Evolutionary conservation across 352 stramenopile species (phyloP), one percentile per base, ranked within the genome.

Genomic region (Peronospora destructor): DNA sequence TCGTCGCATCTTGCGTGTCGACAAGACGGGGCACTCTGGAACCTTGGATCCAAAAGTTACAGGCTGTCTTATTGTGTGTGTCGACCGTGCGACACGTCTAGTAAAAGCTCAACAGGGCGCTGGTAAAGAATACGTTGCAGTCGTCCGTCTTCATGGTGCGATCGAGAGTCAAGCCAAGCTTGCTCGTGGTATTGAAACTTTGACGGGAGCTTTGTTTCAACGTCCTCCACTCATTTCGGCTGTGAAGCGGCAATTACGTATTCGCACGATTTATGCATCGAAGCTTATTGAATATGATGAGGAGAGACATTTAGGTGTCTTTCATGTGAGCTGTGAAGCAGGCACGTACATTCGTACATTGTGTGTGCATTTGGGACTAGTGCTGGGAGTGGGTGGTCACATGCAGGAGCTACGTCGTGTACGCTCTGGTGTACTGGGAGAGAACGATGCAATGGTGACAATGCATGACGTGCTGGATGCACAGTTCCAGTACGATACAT

Each of bases 401-500:
- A 99, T 99, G 97, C 95, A 99, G 66, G 97, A 99, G 73, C 77
- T 99, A 17, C 84, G 97, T 44, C 90, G 97, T 59, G 95, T 99
- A 30, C 85, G 97, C 48, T 98, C 91, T 0, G 97, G 97, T 59
- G 94, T 98, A 6, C 63, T 99, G 39, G 80, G 83, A 10, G 97
- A 99, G 64, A 67, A 93, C n/a, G 90, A 98, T 64, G 84, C 96
- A 43, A 80, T 99, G 76, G 91, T 98, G 5, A 99, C 96, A 5
- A 99, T 99, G 96, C 97, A 99, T 66, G 97, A 99, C 65, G 95
- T 99, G 30, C 71, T 99, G 47, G 97, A 99, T 71, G 97, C 97
- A 3, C 96, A 99, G 71, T 98, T 98, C 78, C 84, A 98, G 48
- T 98, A 97, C 61, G 97, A 99, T 68, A 98, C 87, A 23, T 97